These are phyloP conservation scores for Macadamia integrifolia DNA, from an alignment of 164 flowering plant species.

Conservation along the genomic window DNA sequence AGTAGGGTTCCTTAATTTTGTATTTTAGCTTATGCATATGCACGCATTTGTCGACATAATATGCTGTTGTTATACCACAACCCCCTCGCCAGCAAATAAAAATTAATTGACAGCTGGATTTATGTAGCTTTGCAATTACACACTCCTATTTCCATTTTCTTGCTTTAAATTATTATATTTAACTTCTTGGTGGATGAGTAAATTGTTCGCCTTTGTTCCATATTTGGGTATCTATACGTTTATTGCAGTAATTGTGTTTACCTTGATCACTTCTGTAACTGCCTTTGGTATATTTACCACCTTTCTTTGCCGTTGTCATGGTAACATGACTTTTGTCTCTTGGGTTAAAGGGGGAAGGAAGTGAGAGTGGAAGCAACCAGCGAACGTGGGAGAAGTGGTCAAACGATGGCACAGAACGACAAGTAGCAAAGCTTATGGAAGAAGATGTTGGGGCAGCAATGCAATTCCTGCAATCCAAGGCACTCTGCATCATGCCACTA, in stretches of 20 bases:
- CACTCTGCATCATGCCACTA: conserved; percentile 78
- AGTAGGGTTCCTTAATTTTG: background rate
- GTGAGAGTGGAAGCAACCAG: conserved; percentile 41
- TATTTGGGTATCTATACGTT: too few species aligned
- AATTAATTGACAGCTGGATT: too few species aligned
- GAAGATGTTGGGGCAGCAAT: conserved; percentile 81
- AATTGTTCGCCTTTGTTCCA: too few species aligned
- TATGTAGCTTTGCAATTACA: too few species aligned
- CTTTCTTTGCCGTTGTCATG: background rate
- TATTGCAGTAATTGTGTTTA: too few species aligned
- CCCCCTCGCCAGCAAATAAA: too few species aligned
- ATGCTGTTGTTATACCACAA: too few species aligned
- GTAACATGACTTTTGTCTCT: background rate
- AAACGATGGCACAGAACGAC: conserved; percentile 59
- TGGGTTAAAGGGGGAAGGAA: conserved; percentile 40
- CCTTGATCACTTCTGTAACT: too few species aligned
- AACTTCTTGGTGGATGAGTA: too few species aligned
- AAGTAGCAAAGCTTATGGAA: conserved; percentile 85
- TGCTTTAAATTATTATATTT: too few species aligned
- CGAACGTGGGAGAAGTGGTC: conserved; percentile 82
- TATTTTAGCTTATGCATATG: background rate
- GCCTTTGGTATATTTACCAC: too few species aligned
- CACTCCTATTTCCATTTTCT: too few species aligned
- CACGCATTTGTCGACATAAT: background rate
- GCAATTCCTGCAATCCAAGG: conserved; percentile 83